phyloP scores from a whole-genome alignment of 208 protist species.

The Crithidia thermophila region DNA sequence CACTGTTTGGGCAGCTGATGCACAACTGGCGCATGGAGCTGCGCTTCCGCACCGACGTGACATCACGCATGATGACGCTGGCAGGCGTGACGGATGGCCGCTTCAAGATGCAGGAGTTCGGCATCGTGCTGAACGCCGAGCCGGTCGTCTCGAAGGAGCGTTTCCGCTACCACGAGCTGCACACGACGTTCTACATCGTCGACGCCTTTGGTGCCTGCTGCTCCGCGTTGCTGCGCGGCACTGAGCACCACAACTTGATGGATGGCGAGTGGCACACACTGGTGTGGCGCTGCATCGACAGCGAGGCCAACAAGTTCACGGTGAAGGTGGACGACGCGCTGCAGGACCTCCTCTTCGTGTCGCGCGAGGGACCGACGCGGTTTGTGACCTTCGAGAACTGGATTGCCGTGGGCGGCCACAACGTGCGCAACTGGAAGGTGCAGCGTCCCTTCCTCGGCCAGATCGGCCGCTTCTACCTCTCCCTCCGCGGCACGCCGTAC shows the following conservation, averaged over 20 bases:
- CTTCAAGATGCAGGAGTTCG: slow-evolving; percentile 87
- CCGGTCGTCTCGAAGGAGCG: slow-evolving; percentile 80
- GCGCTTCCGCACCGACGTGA: slow-evolving; percentile 78
- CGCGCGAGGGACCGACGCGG: slow-evolving; percentile 72
- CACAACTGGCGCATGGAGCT: slow-evolving; percentile 90
- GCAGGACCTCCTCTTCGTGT: slow-evolving; percentile 79
- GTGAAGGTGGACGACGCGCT: slow-evolving; percentile 87
- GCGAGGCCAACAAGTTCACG: slow-evolving; percentile 85
- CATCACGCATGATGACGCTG: slow-evolving; percentile 77
- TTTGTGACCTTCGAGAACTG: slow-evolving; percentile 82
- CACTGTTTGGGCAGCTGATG: slow-evolving; percentile 81
- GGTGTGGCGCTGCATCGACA: slow-evolving; percentile 87
- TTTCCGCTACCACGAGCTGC: slow-evolving; percentile 83
- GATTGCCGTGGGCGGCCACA: slow-evolving; percentile 86
- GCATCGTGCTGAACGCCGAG: slow-evolving; percentile 88
- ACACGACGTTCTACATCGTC: slow-evolving; percentile 83
- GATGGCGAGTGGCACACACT: slow-evolving; percentile 91
- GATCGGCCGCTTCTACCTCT: slow-evolving; percentile 77
- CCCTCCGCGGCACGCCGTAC: slow-evolving; percentile 65
- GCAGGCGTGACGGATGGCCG: slow-evolving; percentile 82
- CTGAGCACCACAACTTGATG: slow-evolving; percentile 80
- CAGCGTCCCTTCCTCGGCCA: slow-evolving; percentile 66
- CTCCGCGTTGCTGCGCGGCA: slow-evolving; percentile 82
- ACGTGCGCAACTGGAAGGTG: slow-evolving; percentile 85
- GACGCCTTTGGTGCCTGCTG: slow-evolving; percentile 84